Evolutionary conservation across 2,329 filamentous ascomycete species (phyloP).

Genomic region (Zasmidium angulare): DNA sequence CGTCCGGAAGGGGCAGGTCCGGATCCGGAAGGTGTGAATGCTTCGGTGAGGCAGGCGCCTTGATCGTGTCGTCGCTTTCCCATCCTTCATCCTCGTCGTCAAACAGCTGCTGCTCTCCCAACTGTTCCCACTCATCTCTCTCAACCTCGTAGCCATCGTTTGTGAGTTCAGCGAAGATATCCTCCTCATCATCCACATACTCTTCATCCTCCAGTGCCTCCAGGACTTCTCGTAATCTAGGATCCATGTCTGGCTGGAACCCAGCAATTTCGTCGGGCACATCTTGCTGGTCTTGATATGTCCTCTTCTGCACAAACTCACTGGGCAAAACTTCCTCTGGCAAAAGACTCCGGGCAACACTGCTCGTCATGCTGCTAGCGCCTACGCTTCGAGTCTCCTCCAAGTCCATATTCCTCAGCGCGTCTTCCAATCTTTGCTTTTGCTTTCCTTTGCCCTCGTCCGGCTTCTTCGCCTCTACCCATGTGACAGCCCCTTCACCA

Average conservation of each 20-base stretch:
- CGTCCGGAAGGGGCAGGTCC: constrained; percentile 47
- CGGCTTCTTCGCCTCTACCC: constrained; percentile 68
- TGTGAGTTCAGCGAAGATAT: constrained; percentile 75
- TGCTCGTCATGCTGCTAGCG: constrained; percentile 42
- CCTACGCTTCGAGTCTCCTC: constrained; percentile 44
- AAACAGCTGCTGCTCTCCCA: constrained; percentile 35
- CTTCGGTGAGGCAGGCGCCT: constrained; percentile 51
- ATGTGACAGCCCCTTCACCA: constrained; percentile 69
- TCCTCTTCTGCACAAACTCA: constrained; percentile 72
- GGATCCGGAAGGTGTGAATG: constrained; percentile 18
- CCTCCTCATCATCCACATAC: constrained; percentile 82
- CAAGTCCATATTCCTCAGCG: constrained; percentile 61
- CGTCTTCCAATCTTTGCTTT: constrained; percentile 80
- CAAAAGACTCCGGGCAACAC: constrained; percentile 49
- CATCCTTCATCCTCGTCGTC: constrained; percentile 69
- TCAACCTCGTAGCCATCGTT: constrained; percentile 71
- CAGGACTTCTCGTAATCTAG: constrained; percentile 81
- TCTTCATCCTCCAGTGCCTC: constrained; percentile 95
- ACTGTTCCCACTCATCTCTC: constrained; percentile 72
- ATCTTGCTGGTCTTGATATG: constrained; percentile 91
- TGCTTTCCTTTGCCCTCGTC: constrained; percentile 60
- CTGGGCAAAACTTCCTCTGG: constrained; percentile 76
- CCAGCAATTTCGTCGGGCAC: constrained; percentile 87
- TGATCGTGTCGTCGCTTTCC: constrained; percentile 89
- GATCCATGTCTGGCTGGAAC: constrained; percentile 98